Conservation (phyloP, 2,329 filamentous ascomycete genomes). For the Ambrosiella cleistominuta region DNA sequence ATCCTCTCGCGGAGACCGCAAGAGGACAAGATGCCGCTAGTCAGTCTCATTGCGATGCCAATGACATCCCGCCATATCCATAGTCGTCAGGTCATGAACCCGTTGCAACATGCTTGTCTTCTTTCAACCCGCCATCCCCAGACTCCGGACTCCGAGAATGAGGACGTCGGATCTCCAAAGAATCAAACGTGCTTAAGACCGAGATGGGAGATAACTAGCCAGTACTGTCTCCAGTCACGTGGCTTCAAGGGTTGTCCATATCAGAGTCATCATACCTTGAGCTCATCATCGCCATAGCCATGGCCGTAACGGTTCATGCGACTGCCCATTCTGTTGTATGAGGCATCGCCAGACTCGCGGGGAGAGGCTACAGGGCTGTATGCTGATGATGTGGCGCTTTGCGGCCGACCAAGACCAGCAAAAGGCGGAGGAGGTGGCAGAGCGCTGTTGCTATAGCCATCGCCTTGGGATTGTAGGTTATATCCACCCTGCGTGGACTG, state of each 20-base stretch:
- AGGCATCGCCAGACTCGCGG: slow-evolving; percentile 32
- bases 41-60: slow-evolving; percentile 14
- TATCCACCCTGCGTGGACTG: slow-evolving; percentile 14
- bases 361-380: slow-evolving; percentile 61
- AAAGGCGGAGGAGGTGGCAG: slow-evolving; percentile 37
- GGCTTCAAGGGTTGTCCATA: neutral
- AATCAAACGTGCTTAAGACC: slow-evolving; percentile 1
- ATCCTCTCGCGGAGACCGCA: too few relatives aligned
- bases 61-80: neutral
- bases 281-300: slow-evolving; percentile 11
- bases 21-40: neutral
- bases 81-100: neutral
- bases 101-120: slow-evolving; percentile 6
- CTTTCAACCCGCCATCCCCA: neutral
- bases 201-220: neutral
- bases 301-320: slow-evolving; percentile 8
- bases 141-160: neutral
- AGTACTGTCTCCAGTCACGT: neutral
- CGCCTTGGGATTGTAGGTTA: slow-evolving; percentile 4
- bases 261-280: slow-evolving; percentile 11
- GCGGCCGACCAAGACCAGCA: slow-evolving; percentile 38
- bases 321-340: slow-evolving; percentile 8
- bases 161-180: neutral
- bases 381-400: slow-evolving; percentile 52
- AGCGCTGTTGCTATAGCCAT: slow-evolving; percentile 2